Evolutionary conservation across 306 rosid genomes (phyloP).

Genomic region (Vigna nakashimae): DNA sequence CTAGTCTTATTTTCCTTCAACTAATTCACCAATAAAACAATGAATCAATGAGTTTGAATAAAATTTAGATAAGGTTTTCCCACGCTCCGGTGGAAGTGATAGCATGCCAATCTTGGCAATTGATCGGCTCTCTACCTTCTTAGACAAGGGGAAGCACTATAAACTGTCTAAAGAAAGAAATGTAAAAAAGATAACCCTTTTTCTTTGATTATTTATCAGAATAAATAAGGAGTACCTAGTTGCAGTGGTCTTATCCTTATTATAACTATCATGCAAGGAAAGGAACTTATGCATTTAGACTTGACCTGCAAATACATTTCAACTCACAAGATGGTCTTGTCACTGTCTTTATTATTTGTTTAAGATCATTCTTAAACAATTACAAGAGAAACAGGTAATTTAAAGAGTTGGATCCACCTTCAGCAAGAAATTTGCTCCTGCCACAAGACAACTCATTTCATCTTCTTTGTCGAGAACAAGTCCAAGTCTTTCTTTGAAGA

Average conservation of each 20-base stretch:
- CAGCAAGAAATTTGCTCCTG: constrained; percentile 91
- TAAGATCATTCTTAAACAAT: constrained; percentile 2
- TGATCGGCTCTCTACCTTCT: constrained; percentile 10
- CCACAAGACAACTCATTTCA: constrained; percentile 85
- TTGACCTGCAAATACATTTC: constrained; percentile 15
- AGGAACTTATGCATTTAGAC: neutral
- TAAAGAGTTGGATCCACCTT: constrained; percentile 62
- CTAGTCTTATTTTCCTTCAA: constrained; percentile 5
- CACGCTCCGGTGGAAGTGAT: neutral
- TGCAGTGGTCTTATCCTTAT: neutral
- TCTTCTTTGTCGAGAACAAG: constrained; percentile 89
- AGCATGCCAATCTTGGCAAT: constrained; percentile 25
- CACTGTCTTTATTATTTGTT: neutral
- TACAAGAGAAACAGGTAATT: constrained; percentile 24
- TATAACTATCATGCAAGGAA: neutral
- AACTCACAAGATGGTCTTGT: neutral
- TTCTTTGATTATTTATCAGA: constrained; percentile 22
- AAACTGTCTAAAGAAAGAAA: constrained; percentile 19
- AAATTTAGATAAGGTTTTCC: constrained; percentile 18
- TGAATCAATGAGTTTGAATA: constrained; percentile 1
- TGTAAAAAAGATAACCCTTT: neutral
- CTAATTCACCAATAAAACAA: constrained; percentile 13
- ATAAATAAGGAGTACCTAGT: neutral
- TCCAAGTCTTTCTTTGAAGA: constrained; percentile 87
- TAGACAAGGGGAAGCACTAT: neutral